Evolutionary conservation across 768 basidiomycete species (phyloP).

Genomic region (Boletus eberwhitei): DNA sequence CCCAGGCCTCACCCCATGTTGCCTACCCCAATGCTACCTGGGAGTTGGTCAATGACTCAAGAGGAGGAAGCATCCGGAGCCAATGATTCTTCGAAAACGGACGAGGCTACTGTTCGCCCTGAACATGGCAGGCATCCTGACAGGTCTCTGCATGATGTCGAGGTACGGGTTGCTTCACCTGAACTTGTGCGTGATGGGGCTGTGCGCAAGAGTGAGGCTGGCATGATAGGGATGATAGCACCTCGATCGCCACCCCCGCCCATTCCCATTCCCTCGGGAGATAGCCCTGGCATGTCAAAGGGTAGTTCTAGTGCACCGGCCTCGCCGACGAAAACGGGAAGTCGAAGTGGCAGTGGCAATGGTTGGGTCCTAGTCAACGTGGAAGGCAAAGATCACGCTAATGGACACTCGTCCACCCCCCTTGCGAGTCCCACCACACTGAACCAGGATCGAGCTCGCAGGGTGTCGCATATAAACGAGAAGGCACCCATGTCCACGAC

Average conservation of each 20-base stretch:
- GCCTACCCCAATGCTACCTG: conserved; percentile 44
- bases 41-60: conserved; percentile 54
- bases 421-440: conserved; percentile 28
- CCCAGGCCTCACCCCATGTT: conserved; percentile 21
- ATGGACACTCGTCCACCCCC: conserved; percentile 22
- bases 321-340: conserved; percentile 34
- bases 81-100: conserved; percentile 24
- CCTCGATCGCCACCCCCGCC: conserved; percentile 25
- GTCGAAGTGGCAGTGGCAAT: conserved; percentile 40
- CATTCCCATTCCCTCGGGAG: conserved; percentile 28
- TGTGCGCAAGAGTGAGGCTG: conserved; percentile 62
- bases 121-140: conserved; percentile 29
- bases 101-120: conserved; percentile 26
- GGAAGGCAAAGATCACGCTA: conserved; percentile 39
- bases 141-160: conserved; percentile 45
- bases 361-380: conserved; percentile 70
- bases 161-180: conserved; percentile 51
- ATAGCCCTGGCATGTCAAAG: conserved; percentile 23
- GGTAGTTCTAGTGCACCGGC: conserved; percentile 23
- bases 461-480: conserved; percentile 24
- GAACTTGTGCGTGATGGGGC: conserved; percentile 44
- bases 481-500: conserved; percentile 40
- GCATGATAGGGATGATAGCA: conserved; percentile 50
- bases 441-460: conserved; percentile 30
- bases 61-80: conserved; percentile 44